Evolutionary conservation across 805 yeast species (phyloP).

Genomic region (Kazachstania martiniae): DNA sequence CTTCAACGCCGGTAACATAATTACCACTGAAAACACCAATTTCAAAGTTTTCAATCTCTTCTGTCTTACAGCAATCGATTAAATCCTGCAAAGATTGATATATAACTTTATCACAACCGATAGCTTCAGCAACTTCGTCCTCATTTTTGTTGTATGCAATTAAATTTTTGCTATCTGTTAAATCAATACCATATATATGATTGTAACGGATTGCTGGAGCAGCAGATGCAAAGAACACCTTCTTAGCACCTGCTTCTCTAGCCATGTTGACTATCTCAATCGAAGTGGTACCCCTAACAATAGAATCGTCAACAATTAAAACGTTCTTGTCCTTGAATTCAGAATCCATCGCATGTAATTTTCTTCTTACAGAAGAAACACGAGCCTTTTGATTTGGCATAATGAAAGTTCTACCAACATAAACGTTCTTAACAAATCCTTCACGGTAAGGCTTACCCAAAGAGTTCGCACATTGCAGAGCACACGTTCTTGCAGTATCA

Average conservation of each 20-base stretch:
- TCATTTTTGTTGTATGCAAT: slow-evolving; percentile 78
- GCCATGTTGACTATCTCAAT: slow-evolving; percentile 97
- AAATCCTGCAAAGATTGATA: slow-evolving; percentile 82
- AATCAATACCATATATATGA: slow-evolving; percentile 94
- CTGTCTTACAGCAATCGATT: slow-evolving; percentile 60
- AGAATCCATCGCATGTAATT: slow-evolving; percentile 89
- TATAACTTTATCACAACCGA: slow-evolving; percentile 87
- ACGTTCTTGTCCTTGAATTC: slow-evolving; percentile 83
- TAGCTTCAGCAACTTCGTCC: slow-evolving; percentile 59
- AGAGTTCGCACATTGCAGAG: slow-evolving; percentile 79
- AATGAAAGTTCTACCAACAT: slow-evolving; percentile 94
- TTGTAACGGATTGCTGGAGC: slow-evolving; percentile 96
- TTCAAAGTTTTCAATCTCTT: slow-evolving; percentile 50
- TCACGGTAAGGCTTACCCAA: slow-evolving; percentile 82
- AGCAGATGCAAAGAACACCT: slow-evolving; percentile 93
- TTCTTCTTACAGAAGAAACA: slow-evolving; percentile 85
- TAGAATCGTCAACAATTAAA: slow-evolving; percentile 88
- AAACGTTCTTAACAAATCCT: slow-evolving; percentile 93
- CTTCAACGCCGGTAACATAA: slow-evolving; percentile 90
- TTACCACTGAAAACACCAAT: slow-evolving; percentile 95
- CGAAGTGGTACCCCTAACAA: slow-evolving; percentile 96
- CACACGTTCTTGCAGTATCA: slow-evolving; percentile 94
- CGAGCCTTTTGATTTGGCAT: slow-evolving; percentile 97
- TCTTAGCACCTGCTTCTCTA: slow-evolving; percentile 93
- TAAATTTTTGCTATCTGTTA: slow-evolving; percentile 88